These are phyloP conservation scores for Skeletonema potamos DNA, from an alignment of 108 stramenopile species.

Conservation along the genomic window DNA sequence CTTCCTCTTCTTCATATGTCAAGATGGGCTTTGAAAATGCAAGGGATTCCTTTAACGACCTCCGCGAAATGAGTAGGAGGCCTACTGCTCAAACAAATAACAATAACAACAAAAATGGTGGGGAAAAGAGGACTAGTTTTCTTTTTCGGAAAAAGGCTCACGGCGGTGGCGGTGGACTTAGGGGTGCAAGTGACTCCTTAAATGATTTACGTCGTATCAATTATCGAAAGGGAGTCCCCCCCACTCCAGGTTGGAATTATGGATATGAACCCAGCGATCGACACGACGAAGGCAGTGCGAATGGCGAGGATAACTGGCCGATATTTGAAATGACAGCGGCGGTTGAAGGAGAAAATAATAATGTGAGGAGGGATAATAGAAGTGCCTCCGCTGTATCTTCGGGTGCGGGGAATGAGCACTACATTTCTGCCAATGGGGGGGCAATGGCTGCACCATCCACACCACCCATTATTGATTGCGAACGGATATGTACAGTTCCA, in stretches of 20 bases:
- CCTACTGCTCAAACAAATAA: not conserved
- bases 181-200: not conserved
- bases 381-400: not conserved
- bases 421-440: not conserved
- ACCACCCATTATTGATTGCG: conserved; percentile 24
- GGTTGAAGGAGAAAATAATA: not conserved
- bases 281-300: not conserved
- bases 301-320: conserved; percentile 3
- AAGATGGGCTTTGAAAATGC: conserved; percentile 19
- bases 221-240: not conserved
- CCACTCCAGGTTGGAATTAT: conserved; percentile 2
- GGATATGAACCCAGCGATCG: not conserved
- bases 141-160: not conserved
- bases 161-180: not conserved
- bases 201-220: not conserved
- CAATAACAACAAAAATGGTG: not conserved
- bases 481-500: conserved; percentile 45
- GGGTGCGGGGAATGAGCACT: not conserved
- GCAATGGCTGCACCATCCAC: not conserved
- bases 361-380: too few species aligned
- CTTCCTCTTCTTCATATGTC: not conserved
- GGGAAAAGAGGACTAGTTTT: not conserved
- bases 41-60: conserved; percentile 11
- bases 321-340: conserved; percentile 9
- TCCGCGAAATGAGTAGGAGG: not conserved